A percentile compares a stretch with the other conserved stretches of the same genome.
Evolutionary conservation across 108 stramenopile species (phyloP).

Genomic region (Epipyxis sp.): DNA sequence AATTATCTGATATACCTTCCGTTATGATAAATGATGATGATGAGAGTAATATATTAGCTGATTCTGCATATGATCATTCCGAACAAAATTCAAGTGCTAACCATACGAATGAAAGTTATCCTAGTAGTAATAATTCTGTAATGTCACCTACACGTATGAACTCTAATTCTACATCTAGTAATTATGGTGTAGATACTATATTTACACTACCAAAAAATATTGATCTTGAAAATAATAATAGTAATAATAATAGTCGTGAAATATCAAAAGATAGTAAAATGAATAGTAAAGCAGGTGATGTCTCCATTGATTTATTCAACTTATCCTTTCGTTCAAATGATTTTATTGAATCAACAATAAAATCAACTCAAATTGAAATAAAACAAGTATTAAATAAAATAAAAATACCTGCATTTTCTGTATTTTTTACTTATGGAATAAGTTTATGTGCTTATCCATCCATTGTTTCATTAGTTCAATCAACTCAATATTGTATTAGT

Average conservation of each 20-base stretch:
- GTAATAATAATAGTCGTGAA: background rate
- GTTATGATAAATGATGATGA: background rate
- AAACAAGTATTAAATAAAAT: background rate
- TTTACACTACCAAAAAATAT: background rate
- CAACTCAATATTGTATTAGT: conserved; percentile 5
- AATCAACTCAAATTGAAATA: background rate
- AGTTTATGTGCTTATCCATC: background rate
- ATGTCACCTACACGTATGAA: no score
- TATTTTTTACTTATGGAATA: conserved; percentile 27
- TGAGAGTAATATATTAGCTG: background rate
- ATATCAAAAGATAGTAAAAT: background rate
- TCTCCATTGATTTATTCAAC: background rate
- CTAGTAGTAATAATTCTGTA: no score
- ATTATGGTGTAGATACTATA: no score
- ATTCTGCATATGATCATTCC: no score
- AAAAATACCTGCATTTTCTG: conserved; percentile 25
- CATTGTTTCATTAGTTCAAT: background rate
- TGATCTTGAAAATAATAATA: background rate
- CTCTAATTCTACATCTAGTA: no score
- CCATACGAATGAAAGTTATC: no score
- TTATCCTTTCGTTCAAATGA: background rate
- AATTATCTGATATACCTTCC: background rate
- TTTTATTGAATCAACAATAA: background rate
- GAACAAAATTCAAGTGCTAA: no score
- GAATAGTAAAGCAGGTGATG: background rate